phyloP scores from a whole-genome alignment of 441 rosid species.

The Brassica balearica region DNA sequence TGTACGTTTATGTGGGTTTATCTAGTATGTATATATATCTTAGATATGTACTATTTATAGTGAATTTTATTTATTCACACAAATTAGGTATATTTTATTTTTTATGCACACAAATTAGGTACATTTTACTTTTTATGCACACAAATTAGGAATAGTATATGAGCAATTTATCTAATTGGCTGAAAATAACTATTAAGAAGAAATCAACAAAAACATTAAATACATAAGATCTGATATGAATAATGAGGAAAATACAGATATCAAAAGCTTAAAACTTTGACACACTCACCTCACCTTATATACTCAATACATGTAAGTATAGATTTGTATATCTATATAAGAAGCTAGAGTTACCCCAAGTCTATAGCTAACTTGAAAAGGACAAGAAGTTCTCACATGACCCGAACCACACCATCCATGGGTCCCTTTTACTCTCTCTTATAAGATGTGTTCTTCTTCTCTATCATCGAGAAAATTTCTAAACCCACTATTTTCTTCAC shows the following conservation, averaged over 20 bases:
- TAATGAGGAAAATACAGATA: conserved; percentile 34
- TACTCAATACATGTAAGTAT: conserved; percentile 17
- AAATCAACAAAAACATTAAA: conserved; percentile 23
- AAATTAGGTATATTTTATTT: not conserved
- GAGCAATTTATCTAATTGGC: not conserved
- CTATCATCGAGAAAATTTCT: conserved; percentile 37
- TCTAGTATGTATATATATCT: not conserved
- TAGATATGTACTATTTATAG: not conserved
- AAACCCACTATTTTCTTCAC: conserved; percentile 32
- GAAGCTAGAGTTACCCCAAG: conserved; percentile 44
- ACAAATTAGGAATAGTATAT: conserved; percentile 25
- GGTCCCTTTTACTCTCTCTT: conserved; percentile 59
- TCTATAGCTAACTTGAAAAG: conserved; percentile 54
- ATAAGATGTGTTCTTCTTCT: conserved; percentile 40
- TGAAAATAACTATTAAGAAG: conserved; percentile 29
- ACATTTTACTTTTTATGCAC: not conserved
- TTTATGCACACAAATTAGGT: conserved; percentile 9
- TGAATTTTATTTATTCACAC: not conserved
- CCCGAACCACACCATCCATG: conserved; percentile 80
- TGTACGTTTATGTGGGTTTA: not conserved
- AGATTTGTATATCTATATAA: conserved; percentile 31
- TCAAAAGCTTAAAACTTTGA: conserved; percentile 25
- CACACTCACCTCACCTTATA: conserved; percentile 23
- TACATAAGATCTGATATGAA: conserved; percentile 34
- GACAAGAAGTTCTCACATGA: conserved; percentile 87